Evolutionary conservation across 2,329 filamentous ascomycete species (phyloP).

Genomic region (Aspergillus tubingensis): DNA sequence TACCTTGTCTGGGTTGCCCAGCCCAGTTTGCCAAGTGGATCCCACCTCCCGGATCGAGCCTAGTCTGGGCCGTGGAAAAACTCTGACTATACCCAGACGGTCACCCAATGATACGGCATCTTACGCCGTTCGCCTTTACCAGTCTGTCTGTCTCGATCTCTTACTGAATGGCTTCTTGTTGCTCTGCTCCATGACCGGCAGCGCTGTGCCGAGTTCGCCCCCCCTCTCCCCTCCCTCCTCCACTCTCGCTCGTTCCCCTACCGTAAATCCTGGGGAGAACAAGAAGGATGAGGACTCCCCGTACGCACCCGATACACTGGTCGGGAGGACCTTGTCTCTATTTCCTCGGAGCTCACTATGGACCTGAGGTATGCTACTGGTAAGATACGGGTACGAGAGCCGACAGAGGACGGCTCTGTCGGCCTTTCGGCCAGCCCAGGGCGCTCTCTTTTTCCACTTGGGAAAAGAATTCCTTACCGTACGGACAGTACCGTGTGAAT

Average conservation of each 20-base stretch:
- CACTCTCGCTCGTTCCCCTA: conserved; percentile 7
- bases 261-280: conserved; percentile 6
- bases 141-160: conserved; percentile 1
- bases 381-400: not conserved
- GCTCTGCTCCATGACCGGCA: conserved; percentile 19
- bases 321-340: not conserved
- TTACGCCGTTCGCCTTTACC: conserved; percentile 16
- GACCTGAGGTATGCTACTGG: not conserved
- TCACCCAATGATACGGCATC: conserved; percentile 19
- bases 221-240: conserved; percentile 16
- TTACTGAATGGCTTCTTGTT: not conserved
- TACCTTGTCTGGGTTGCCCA: conserved; percentile 18
- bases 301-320: not conserved
- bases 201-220: conserved; percentile 27
- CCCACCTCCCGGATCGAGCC: conserved; percentile 11
- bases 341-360: not conserved
- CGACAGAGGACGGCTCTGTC: conserved; percentile 1
- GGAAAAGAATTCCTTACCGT: conserved; percentile 8
- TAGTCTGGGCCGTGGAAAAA: conserved; percentile 20
- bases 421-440: not conserved
- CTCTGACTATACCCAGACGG: conserved; percentile 22
- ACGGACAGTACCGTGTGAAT: conserved; percentile 14
- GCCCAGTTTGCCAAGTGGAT: conserved; percentile 14
- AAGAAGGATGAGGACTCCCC: not conserved
- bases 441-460: not conserved